phyloP scores from a whole-genome alignment of 176 grass and related monocot genomes.

The Ampelocalamus luodianensis region DNA sequence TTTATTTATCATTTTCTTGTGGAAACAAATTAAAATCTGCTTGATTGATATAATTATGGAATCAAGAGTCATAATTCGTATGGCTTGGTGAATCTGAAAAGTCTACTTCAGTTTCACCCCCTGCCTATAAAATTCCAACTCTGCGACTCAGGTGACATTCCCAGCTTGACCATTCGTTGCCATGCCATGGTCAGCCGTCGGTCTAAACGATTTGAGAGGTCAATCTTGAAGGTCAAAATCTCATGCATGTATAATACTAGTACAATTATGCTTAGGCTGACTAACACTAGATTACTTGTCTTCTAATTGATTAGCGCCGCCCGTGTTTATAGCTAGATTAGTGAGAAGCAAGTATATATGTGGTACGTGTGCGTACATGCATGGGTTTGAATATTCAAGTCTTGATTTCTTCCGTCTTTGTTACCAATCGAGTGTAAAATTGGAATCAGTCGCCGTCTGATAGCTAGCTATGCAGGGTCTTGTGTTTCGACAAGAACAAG shows the following conservation, averaged over 20 bases:
- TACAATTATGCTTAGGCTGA: not conserved
- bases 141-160: not conserved
- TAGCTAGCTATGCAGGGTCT: not conserved
- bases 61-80: not conserved
- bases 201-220: not conserved
- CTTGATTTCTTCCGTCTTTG: not conserved
- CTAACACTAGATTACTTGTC: not conserved
- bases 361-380: not conserved
- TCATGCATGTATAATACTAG: not conserved
- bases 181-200: not conserved
- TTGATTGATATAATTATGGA: not conserved
- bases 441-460: slow-evolving; percentile 26
- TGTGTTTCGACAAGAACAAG: not conserved
- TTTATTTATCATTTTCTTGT: not conserved
- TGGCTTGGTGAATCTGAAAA: not conserved
- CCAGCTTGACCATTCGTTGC: not conserved
- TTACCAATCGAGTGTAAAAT: not conserved
- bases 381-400: slow-evolving; percentile 5
- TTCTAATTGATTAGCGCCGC: not conserved
- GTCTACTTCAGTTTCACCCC: not conserved
- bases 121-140: not conserved
- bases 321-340: not conserved
- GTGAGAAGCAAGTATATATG: not conserved
- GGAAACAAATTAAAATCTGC: not conserved
- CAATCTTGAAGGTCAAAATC: not conserved